phyloP scores from a whole-genome alignment of 1,284 basidiomycete genomes.

The Leucoagaricus sp. region DNA sequence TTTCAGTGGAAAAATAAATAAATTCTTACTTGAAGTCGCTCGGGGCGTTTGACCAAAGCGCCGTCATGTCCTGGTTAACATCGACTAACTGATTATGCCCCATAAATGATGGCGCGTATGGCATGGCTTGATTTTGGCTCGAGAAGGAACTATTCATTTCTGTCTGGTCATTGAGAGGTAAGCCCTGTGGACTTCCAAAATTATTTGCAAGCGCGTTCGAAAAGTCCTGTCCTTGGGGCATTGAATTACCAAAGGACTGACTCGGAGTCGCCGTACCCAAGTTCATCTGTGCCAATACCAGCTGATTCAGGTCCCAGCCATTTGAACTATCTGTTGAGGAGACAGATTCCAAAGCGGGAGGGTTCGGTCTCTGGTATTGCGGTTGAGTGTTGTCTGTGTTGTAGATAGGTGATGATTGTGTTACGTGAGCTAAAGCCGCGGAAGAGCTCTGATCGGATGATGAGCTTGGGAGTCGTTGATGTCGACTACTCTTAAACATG shows the following conservation, averaged over 20 bases:
- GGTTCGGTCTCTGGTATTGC: background rate
- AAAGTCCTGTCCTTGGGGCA: background rate
- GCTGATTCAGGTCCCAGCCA: conserved; percentile 25
- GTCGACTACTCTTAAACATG: background rate
- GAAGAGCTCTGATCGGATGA: background rate
- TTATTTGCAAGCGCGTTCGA: background rate
- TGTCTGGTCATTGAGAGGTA: background rate
- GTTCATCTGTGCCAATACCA: conserved; percentile 25
- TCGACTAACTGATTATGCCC: conserved; percentile 18
- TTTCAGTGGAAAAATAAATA: too few relatives aligned
- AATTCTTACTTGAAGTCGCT: conserved; percentile 34
- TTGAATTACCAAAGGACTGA: conserved; percentile 8
- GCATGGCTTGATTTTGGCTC: background rate
- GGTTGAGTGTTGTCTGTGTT: conserved; percentile 1
- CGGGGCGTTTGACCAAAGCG: conserved; percentile 39
- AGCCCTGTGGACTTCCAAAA: background rate
- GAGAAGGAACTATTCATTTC: background rate
- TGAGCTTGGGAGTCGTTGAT: background rate
- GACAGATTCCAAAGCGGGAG: background rate
- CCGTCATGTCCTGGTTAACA: conserved; percentile 25
- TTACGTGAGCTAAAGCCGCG: too few relatives aligned
- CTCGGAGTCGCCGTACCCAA: conserved; percentile 13
- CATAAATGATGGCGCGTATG: conserved; percentile 27
- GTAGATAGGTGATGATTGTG: background rate
- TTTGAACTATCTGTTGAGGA: background rate